phyloP scores from a whole-genome alignment of 1,284 basidiomycete genomes.

The Ceratobasidium sp. region DNA sequence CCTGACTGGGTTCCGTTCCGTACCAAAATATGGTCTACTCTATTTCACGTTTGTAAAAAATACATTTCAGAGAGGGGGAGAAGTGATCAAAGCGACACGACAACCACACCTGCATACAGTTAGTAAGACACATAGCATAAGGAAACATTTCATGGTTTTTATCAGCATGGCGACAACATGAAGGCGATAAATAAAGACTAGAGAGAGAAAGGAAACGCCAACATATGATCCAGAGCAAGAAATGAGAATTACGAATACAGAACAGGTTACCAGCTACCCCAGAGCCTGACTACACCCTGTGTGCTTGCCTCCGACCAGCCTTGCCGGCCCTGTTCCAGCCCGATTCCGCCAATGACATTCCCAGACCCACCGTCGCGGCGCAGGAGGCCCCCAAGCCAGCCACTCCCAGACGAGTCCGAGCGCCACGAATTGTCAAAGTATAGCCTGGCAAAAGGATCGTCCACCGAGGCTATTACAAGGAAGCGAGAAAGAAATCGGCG shows the following conservation, averaged over 20 bases:
- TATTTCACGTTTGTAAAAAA: constrained; percentile 18
- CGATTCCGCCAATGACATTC: constrained; percentile 39
- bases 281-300: constrained; percentile 40
- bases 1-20: background rate
- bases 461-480: constrained; percentile 30
- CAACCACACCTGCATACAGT: constrained; percentile 8
- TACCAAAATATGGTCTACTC: background rate
- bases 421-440: constrained; percentile 43
- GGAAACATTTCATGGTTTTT: constrained; percentile 4
- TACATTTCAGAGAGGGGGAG: constrained; percentile 11
- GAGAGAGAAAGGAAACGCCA: background rate
- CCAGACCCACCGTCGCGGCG: constrained; percentile 45
- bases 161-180: background rate
- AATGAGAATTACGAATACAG: too few species aligned
- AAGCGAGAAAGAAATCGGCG: background rate
- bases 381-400: constrained; percentile 44
- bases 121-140: background rate
- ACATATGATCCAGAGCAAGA: too few species aligned
- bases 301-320: constrained; percentile 43
- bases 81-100: background rate
- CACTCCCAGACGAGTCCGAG: constrained; percentile 37
- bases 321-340: constrained; percentile 31
- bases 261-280: constrained; percentile 36
- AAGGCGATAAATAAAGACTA: constrained; percentile 15
- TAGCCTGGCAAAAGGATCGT: constrained; percentile 45